These are phyloP conservation scores for Solidago caesia DNA, from an alignment of 129 eudicot species.

Conservation along the genomic window DNA sequence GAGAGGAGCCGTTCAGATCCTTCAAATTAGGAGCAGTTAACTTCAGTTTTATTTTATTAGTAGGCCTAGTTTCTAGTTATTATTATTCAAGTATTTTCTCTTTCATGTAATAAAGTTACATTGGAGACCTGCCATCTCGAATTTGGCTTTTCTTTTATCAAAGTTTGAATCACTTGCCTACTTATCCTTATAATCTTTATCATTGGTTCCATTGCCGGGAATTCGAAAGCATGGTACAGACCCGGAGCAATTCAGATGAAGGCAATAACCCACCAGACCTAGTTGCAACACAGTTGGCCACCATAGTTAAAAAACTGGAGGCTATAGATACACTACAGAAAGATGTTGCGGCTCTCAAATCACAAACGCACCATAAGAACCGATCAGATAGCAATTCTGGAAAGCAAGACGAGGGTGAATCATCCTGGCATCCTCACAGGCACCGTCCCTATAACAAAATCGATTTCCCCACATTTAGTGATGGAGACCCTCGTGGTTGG, in stretches of 20 bases:
- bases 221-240: neutral
- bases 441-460: neutral
- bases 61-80: neutral
- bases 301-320: constrained; percentile 7
- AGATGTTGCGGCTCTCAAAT: neutral
- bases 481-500: constrained; percentile 17
- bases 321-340: neutral
- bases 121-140: neutral
- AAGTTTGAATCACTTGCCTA: no score
- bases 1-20: neutral
- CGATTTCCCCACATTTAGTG: constrained; percentile 8
- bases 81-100: no score
- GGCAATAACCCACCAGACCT: neutral
- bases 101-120: no score
- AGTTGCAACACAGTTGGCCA: neutral
- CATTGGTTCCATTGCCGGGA: constrained; percentile 12
- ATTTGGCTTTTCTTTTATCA: neutral
- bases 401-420: constrained; percentile 5
- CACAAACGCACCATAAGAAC: neutral
- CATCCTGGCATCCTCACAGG: neutral
- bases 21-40: neutral
- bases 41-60: neutral
- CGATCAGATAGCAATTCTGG: neutral
- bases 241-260: neutral
- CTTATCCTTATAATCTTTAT: neutral